Evolutionary conservation across 2,329 filamentous ascomycete genomes (phyloP), one percentile per base, ranked within the genome.

Genomic region (Apiospora hydei): DNA sequence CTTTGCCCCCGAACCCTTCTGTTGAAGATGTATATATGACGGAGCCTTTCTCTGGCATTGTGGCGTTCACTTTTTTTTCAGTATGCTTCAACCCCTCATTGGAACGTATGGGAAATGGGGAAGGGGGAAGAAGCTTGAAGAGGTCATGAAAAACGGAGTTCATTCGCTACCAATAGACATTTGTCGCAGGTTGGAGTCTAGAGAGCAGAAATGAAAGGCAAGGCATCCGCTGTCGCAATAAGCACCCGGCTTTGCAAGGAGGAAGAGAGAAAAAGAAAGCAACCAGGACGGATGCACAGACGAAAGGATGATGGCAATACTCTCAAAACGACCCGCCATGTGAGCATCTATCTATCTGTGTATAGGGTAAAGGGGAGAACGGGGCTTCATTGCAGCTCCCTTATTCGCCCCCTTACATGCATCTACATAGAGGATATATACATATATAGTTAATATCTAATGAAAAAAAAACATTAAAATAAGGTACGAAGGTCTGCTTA

Each of bases 371-470:
- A 18, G 34, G 10, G 57, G 21, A 41, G 57, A 64, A 64, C 7
- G 10, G 10, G 21, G 34, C 57, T 64, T 64, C 18, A n/a, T n/a
- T 41, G 57, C 30, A 38, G 18, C 34, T 13, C 16, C 21, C 34
- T 38, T 8, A 3, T n/a, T 41, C 57, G n/a, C 3, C 57, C 57
- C 34, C 18, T 18, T n/a, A 1, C 13, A n/a, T 24, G 57, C 41
- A 64, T 64, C 18, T 64, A 64, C 57, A 41, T 64, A 34, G 57
- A 64, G 41, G 34, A 64, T 64, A 10, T 30, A 64, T 61, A 61
- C 53, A n/a, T 49, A 61, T 41, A 64, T 64, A 64, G 34, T 41
- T 64, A 64, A 64, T 64, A 64, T 64, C 57, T 64, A 64, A 64
- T 64, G 57, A 64, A 64, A 64, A 64, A 64, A 64, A 64, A 64